A percentile compares a stretch with the other conserved stretches of the same genome.
These are phyloP conservation scores for Sclerotinia borealis DNA, from an alignment of 2,329 filamentous ascomycete genomes.

Conservation along the genomic window DNA sequence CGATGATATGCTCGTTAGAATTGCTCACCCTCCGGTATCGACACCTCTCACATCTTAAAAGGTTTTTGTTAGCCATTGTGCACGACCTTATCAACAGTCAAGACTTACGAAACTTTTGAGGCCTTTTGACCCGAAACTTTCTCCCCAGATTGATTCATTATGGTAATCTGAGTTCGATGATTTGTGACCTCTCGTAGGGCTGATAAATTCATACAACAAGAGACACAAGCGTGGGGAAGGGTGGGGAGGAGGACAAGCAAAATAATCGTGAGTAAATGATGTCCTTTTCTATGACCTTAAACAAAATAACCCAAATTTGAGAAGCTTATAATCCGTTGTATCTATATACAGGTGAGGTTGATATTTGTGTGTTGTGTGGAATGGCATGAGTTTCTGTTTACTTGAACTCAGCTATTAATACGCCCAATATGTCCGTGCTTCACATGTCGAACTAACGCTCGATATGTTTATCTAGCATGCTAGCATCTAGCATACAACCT, in stretches of 20 bases:
- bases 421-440: not conserved
- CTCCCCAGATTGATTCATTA: not conserved
- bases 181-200: not conserved
- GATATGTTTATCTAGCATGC: not conserved
- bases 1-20: not conserved
- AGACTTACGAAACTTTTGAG: constrained; percentile 10
- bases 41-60: constrained; percentile 39
- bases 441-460: not conserved
- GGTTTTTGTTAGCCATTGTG: not conserved
- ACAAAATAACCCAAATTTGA: not conserved
- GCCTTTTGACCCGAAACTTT: not conserved
- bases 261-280: no score
- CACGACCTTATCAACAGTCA: not conserved
- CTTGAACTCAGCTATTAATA: no score
- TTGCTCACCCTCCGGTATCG: constrained; percentile 37
- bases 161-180: not conserved
- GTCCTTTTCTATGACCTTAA: not conserved
- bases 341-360: not conserved
- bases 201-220: not conserved
- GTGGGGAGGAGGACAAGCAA: no score
- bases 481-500: not conserved
- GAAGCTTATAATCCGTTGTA: not conserved
- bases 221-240: not conserved
- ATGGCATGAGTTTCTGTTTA: not conserved
- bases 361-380: not conserved